A percentile compares a stretch with the other conserved stretches of the same genome.
phyloP scores from a whole-genome alignment of 768 basidiomycete genomes.

The Sarcomyxa edulis region DNA sequence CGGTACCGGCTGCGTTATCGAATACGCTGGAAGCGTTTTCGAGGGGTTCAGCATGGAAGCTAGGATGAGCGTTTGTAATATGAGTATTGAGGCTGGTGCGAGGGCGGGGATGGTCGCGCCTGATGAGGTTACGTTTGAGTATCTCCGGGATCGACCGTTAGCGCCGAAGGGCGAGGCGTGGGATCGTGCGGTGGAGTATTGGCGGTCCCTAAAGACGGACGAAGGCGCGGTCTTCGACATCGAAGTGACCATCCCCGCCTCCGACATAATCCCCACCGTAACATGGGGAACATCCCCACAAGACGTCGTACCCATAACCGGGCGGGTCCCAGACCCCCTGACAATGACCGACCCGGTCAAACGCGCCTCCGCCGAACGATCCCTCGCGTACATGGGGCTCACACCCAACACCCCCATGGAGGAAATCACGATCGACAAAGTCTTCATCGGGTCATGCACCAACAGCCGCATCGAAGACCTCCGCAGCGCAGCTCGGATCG shows the following conservation, averaged over 20 bases:
- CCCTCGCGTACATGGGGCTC: constrained; percentile 86
- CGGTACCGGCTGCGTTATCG: constrained; percentile 87
- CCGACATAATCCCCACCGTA: constrained; percentile 84
- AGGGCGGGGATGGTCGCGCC: constrained; percentile 92
- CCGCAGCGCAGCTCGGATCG: constrained; percentile 76
- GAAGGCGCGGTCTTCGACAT: constrained; percentile 81
- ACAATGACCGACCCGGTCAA: constrained; percentile 59
- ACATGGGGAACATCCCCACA: constrained; percentile 94
- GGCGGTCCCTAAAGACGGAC: constrained; percentile 76
- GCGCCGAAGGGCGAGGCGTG: constrained; percentile 81
- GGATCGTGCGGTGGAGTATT: constrained; percentile 83
- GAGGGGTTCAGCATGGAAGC: constrained; percentile 86
- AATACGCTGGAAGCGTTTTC: constrained; percentile 88
- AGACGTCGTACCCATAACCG: constrained; percentile 81
- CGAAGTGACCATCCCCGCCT: constrained; percentile 73
- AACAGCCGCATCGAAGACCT: constrained; percentile 93
- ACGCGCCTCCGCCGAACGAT: constrained; percentile 65
- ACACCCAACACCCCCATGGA: constrained; percentile 73
- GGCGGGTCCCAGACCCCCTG: constrained; percentile 72
- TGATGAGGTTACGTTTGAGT: constrained; percentile 81
- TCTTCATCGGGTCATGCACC: constrained; percentile 93
- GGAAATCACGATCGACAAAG: constrained; percentile 77
- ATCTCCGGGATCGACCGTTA: constrained; percentile 76
- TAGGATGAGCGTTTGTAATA: constrained; percentile 88
- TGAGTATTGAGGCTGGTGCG: constrained; percentile 94